phyloP scores from a whole-genome alignment of 768 basidiomycete genomes.

The Suillus lakei region DNA sequence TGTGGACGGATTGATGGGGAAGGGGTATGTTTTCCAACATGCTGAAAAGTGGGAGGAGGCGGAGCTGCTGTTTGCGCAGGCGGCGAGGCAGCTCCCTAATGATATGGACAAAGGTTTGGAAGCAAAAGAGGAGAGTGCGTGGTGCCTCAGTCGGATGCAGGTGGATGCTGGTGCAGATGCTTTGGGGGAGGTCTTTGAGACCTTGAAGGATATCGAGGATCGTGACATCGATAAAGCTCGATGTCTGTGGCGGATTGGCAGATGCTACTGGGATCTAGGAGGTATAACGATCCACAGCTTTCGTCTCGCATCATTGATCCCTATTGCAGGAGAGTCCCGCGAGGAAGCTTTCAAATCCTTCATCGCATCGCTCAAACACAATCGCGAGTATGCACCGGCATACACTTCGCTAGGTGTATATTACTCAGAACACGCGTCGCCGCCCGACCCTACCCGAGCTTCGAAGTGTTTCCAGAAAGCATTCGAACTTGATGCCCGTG shows the following conservation, averaged over 20 bases:
- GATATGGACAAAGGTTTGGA: constrained; percentile 55
- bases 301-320: constrained; percentile 5
- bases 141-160: constrained; percentile 70
- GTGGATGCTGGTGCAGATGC: constrained; percentile 50
- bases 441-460: constrained; percentile 82
- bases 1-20: constrained; percentile 68
- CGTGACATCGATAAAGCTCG: constrained; percentile 68
- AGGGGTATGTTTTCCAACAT: constrained; percentile 73
- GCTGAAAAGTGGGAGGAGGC: constrained; percentile 74
- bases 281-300: constrained; percentile 43
- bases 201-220: constrained; percentile 50
- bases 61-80: constrained; percentile 59
- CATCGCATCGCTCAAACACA: constrained; percentile 78
- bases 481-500: constrained; percentile 92
- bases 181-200: constrained; percentile 52
- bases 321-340: constrained; percentile 46
- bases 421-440: constrained; percentile 71
- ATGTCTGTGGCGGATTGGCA: constrained; percentile 86
- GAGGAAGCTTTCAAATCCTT: constrained; percentile 80
- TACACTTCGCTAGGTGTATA: constrained; percentile 94
- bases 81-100: constrained; percentile 51
- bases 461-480: constrained; percentile 98
- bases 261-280: constrained; percentile 71
- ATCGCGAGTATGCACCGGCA: constrained; percentile 81
- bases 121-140: constrained; percentile 81